Conservation (phyloP, 371 early-diverging fungal species). For the Nematocida ausubeli region DNA sequence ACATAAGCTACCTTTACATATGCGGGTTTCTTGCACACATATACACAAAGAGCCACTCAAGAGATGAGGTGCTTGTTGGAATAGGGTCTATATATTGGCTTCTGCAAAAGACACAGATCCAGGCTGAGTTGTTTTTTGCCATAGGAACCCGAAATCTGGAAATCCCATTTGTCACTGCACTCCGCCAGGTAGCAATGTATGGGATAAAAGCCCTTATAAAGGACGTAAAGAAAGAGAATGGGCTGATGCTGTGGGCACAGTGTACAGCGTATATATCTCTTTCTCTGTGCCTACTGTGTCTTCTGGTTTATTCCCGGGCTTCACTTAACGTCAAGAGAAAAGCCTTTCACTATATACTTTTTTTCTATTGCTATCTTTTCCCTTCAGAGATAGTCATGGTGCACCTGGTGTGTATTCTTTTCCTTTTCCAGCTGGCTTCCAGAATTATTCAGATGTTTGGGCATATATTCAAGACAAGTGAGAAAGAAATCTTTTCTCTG, state of each 20-base stretch:
- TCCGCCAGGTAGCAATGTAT: neutral
- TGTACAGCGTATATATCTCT: neutral
- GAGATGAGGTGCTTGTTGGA: neutral
- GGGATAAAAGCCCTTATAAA: neutral
- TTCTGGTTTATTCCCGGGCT: neutral
- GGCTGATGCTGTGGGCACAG: neutral
- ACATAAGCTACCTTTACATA: neutral
- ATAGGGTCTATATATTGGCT: neutral
- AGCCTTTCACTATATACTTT: constrained; percentile 15
- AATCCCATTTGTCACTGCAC: neutral
- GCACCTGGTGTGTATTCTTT: constrained; percentile 11
- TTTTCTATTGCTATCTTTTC: constrained; percentile 10
- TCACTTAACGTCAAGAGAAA: constrained; percentile 43
- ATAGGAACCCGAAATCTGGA: neutral
- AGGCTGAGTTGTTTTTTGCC: neutral
- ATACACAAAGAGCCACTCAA: neutral
- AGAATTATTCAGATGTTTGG: neutral
- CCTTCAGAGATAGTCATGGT: neutral
- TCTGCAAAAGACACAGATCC: neutral
- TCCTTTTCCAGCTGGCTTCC: neutral
- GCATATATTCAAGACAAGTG: neutral
- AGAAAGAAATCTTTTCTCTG: neutral
- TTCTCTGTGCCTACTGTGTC: neutral
- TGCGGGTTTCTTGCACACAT: neutral
- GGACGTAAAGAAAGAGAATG: neutral